Base-by-base conservation (phyloP, 768 basidiomycete genomes). In the Imleria badia region DNA sequence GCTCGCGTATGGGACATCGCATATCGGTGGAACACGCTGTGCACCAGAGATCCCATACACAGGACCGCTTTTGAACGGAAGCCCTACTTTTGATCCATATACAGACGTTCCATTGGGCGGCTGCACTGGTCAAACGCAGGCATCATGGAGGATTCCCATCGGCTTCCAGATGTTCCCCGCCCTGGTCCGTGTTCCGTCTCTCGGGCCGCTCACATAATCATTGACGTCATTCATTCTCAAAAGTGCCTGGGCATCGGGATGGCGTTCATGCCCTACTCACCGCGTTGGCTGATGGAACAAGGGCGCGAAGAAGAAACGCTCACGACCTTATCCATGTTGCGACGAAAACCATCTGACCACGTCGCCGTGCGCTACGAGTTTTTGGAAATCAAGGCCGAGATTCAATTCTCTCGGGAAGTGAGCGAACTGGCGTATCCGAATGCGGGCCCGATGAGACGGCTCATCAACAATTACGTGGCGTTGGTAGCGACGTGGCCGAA, bases 201-300 rank as follows among this genome's bases (percentile, higher is more conserved):
- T 66, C 38, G 2, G 3, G 6, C 0, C 2, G 2, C 10, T 43
- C 12, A 31, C 17, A 12, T 40, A 12, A 12, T 42, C 31, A 19
- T 12, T 55, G 45, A 63, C 13, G 20, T 41, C 42, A 11, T 29
- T 41, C 42, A 11, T 29, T 23, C 29, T 19, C 14, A 12, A 53
- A 47, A 70, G 70, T 64, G 62, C n/a, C 60, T 72, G 50, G 69
- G 64, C 8, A 46, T 70, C 31, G 69, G 69, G 35, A 70, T 70
- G 69, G 38, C 46, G 19, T 66, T 73, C 43, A 66, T 76, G 61
- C 76, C 76, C 20, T 75, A 72, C 48, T 77, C 77, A 19, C 77
- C 77, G 19, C 71, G 77, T 46, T 78, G 77, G 72, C 62, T 77
- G 35, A 69, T 72, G 55, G 70, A 73, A 47, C 66, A 71, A 60